Evolutionary conservation across 1,284 basidiomycete genomes (phyloP), one percentile per base, ranked within the genome.

Genomic region (Apiotrichum gracile): DNA sequence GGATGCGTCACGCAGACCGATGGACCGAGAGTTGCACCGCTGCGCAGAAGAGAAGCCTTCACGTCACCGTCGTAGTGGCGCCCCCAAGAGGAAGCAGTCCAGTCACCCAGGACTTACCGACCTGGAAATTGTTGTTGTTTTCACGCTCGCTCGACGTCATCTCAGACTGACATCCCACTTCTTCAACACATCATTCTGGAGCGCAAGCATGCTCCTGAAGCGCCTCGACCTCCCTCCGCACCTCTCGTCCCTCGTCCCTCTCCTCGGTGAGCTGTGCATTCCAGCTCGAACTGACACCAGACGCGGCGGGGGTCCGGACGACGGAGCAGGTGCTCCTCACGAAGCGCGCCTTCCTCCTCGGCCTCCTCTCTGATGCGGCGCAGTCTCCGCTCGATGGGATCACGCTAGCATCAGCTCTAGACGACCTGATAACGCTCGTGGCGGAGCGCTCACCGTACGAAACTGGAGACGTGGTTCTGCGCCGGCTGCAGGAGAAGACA

Each of bases 311-410:
- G 3, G 56, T 73, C 47, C 60, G 55, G 22, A 73, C 71, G 7
- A 69, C 69, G 1, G 71, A 73, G 44, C 60, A 66, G n/a, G 46
- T 72, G n/a, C 40, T 69, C 24, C 65, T 67, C 54, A 67, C 69
- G 2, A 54, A 63, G 2, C 45, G 49, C 1, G 31, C 53, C 0
- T 34, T 51, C 3, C 58, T 73, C 21, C 38, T 46, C 4, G 13
- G 39, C 27, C 54, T 62, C 19, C 40, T 62, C 17, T 52, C n/a
- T n/a, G n/a, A n/a, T n/a, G n/a, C 58, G 7, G 9, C 55, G 7
- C 13, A 24, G 13, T 5, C 12, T 12, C 29, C 9, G 21, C 7
- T 25, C 26, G 19, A 25, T n/a, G 16, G 49, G 0, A 38, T 57
- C 7, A 51, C 48, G 12, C 10, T 40, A 4, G 19, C n/a, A 16